Base-by-base conservation (phyloP, 2,329 filamentous ascomycete genomes). In the Phialophora expanda region DNA sequence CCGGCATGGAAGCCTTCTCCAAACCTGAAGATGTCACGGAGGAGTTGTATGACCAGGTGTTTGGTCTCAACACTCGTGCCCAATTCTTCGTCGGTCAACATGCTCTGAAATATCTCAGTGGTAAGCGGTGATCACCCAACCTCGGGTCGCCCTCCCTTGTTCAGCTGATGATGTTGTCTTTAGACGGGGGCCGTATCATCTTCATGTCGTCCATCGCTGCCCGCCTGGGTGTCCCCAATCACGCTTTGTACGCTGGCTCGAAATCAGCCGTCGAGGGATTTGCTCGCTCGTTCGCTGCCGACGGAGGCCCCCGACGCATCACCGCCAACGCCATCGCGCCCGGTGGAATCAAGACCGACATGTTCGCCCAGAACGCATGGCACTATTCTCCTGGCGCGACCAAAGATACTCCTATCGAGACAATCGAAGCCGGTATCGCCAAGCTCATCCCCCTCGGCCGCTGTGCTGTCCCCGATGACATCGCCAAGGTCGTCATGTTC, bases 251-350 rank as follows among this genome's bases (percentile, higher is more conserved):
- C 80, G 89, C 89, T 68, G 88, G 87, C 17, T 86, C 83, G 76
- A 91, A 91, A 82, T 88, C 89, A 76, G 89, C 89, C 30, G 86
- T 90, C 65, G 89, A 90, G 74, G 89, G 88, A 55, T 88, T 91
- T 80, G 87, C 89, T 74, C 89, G 89, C 78, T 84, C 85, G 28
- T 90, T 91, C 73, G 86, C 89, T 7, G 89, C 88, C 60, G 89
- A 91, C 78, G 90, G 89, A 76, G 89, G 89, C 65, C 83, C 82
- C 73, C 84, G 85, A 73, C 84, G 86, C 58, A 87, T 91, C 74
- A 91, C 89, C 0, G 88, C 89, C 78, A 91, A 91, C 73, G 88
- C 87, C 70, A 87, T 91, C 55, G 89, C 89, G 1, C 89, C 89
- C 1, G 89, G 89, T 63, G 89, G 89, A 53, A 88, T 91, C 80